Evolutionary conservation across 1,139 yeast species (phyloP).

Genomic region (Geotrichum cucujoidarum): DNA sequence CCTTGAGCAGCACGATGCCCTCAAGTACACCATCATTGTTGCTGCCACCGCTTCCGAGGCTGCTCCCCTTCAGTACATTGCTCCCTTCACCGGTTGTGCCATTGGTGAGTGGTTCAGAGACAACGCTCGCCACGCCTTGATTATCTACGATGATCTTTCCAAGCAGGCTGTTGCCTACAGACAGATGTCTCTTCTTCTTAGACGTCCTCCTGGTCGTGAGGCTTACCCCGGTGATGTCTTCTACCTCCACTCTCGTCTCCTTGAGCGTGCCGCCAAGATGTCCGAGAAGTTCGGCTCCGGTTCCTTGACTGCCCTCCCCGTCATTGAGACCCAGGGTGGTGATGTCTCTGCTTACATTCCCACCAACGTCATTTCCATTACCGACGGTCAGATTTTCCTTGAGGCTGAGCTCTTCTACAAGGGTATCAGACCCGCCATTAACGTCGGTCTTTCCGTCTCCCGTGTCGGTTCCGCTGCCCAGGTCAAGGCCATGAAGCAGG

Average conservation of each 20-base stretch:
- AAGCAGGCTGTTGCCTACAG: slow-evolving; percentile 99
- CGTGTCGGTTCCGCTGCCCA: slow-evolving; percentile 99
- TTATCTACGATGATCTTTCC: slow-evolving; percentile 96
- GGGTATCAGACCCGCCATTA: slow-evolving; percentile 99
- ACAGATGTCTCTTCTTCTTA: slow-evolving; percentile 94
- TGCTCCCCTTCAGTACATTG: slow-evolving; percentile 99
- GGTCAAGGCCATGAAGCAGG: slow-evolving; percentile 99
- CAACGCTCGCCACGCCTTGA: slow-evolving; percentile 96
- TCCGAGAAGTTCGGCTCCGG: slow-evolving; percentile 85
- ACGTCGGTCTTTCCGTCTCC: slow-evolving; percentile 99
- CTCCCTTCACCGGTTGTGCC: slow-evolving; percentile 99
- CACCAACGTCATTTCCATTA: slow-evolving; percentile 94
- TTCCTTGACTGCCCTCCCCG: slow-evolving; percentile 93
- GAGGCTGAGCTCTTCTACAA: slow-evolving; percentile 99
- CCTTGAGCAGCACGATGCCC: slow-evolving; percentile 95
- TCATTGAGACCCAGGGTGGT: slow-evolving; percentile 98
- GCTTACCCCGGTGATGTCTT: slow-evolving; percentile 97
- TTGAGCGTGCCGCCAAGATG: slow-evolving; percentile 98
- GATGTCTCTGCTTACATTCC: slow-evolving; percentile 98
- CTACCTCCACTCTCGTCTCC: slow-evolving; percentile 93
- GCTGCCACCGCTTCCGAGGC: slow-evolving; percentile 99
- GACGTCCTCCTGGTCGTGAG: slow-evolving; percentile 97
- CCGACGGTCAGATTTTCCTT: slow-evolving; percentile 97
- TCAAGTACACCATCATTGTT: slow-evolving; percentile 95
- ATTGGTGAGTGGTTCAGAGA: slow-evolving; percentile 99